A percentile compares a stretch with the other conserved stretches of the same genome.
Evolutionary conservation across 768 basidiomycete genomes (phyloP).

Genomic region (Leccinum disarticulatum): DNA sequence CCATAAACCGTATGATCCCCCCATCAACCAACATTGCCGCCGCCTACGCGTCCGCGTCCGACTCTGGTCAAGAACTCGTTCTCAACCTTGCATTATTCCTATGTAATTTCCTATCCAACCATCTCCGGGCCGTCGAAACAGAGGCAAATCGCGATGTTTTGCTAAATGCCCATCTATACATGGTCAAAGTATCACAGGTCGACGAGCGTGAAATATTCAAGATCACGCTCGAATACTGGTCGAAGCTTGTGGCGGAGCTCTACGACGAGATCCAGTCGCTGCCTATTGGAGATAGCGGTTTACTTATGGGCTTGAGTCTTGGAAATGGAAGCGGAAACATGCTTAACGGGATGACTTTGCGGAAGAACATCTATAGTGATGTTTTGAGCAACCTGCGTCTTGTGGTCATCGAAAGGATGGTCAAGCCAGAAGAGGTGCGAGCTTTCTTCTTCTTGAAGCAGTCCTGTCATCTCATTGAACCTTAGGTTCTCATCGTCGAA

Average conservation of each 20-base stretch:
- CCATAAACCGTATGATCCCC: slow-evolving; percentile 94
- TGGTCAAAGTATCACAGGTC: slow-evolving; percentile 97
- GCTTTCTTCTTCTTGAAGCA: slow-evolving; percentile 1
- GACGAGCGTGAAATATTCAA: slow-evolving; percentile 99
- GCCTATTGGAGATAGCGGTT: slow-evolving; percentile 81
- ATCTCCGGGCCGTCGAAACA: slow-evolving; percentile 92
- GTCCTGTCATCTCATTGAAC: slow-evolving; percentile 9
- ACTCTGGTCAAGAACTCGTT: slow-evolving; percentile 94
- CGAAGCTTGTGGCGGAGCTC: slow-evolving; percentile 91
- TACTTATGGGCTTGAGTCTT: slow-evolving; percentile 87
- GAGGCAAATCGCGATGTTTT: slow-evolving; percentile 88
- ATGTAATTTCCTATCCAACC: slow-evolving; percentile 91
- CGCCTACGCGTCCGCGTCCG: slow-evolving; percentile 86
- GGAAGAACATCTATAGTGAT: slow-evolving; percentile 95
- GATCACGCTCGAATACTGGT: slow-evolving; percentile 98
- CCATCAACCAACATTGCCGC: slow-evolving; percentile 92
- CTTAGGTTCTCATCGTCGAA: slow-evolving; percentile 93
- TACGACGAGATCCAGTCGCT: slow-evolving; percentile 96
- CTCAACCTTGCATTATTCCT: slow-evolving; percentile 98
- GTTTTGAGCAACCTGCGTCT: slow-evolving; percentile 91
- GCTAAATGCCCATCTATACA: slow-evolving; percentile 95
- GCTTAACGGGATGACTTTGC: slow-evolving; percentile 73
- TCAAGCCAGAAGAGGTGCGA: slow-evolving; percentile 95
- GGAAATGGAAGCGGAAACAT: slow-evolving; percentile 62
- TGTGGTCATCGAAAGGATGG: slow-evolving; percentile 98